Percentiles rank a stretch among this genome's conserved stretches.
Conservation (phyloP, 2,329 filamentous ascomycete species). For the Lasiodiplodia hormozganensis region DNA sequence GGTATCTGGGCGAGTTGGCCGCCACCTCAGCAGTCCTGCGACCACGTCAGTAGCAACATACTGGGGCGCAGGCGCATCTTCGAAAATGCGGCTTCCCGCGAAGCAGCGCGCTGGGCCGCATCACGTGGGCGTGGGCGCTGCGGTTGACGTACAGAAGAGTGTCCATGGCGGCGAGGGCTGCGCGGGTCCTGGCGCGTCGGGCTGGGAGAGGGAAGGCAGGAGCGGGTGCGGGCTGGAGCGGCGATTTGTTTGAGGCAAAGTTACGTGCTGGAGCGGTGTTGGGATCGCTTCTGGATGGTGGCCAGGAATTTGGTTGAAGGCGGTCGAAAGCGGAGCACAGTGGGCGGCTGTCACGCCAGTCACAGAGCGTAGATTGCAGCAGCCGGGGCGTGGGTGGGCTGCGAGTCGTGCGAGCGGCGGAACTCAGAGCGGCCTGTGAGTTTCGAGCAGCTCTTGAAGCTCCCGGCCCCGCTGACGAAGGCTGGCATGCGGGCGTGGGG, state of each 20-base stretch:
- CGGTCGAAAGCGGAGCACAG: conserved; percentile 24
- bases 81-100: not conserved
- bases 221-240: not conserved
- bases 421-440: conserved; percentile 21
- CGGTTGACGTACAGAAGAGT: conserved; percentile 64
- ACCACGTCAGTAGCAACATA: conserved; percentile 8
- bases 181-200: not conserved
- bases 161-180: conserved; percentile 57
- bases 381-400: conserved; percentile 17
- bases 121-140: conserved; percentile 21
- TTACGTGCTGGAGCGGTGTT: conserved; percentile 13
- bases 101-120: not conserved
- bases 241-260: conserved; percentile 7
- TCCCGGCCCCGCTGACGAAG: conserved; percentile 14
- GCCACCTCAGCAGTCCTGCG: conserved; percentile 86
- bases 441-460: not conserved
- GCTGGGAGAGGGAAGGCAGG: not conserved
- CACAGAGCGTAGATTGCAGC: conserved; percentile 1
- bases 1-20: conserved; percentile 86
- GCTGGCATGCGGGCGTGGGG: conserved; percentile 8
- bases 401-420: conserved; percentile 21
- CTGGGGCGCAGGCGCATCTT: not conserved
- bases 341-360: conserved; percentile 25
- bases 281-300: conserved; percentile 6
- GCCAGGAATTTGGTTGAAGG: conserved; percentile 15